Evolutionary conservation across 148 eudicot species (phyloP).

Genomic region (Cornus florida): DNA sequence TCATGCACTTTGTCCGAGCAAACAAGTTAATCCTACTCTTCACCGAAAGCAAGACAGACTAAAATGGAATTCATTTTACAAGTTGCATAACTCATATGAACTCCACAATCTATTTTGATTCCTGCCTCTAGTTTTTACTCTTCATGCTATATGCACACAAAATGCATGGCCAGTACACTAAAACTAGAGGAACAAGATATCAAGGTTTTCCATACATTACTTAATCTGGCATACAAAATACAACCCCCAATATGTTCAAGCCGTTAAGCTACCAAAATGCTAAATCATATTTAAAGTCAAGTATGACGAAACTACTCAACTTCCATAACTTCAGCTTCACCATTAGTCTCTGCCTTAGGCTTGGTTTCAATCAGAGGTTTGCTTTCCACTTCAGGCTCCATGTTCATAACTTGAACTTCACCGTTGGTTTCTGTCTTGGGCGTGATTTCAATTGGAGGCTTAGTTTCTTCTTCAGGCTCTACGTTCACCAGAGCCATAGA

Average conservation of each 20-base stretch:
- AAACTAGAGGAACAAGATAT: background rate
- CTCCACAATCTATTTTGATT: background rate
- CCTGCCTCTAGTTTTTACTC: background rate
- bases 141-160: background rate
- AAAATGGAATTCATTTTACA: background rate
- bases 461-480: constrained; percentile 10
- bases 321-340: constrained; percentile 43
- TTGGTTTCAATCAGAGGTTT: constrained; percentile 15
- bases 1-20: too few species aligned
- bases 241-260: constrained; percentile 1
- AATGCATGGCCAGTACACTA: background rate
- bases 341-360: constrained; percentile 25
- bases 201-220: background rate
- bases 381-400: constrained; percentile 24
- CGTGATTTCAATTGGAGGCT: background rate
- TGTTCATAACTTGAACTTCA: constrained; percentile 40
- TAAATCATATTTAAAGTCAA: background rate
- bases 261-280: background rate
- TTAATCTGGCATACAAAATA: background rate
- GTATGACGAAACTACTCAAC: constrained; percentile 29
- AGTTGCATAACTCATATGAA: background rate
- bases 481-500: constrained; percentile 16
- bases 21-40: too few species aligned
- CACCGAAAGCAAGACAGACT: too few species aligned
- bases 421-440: constrained; percentile 19